These are phyloP conservation scores for Tetraselmis chui DNA, from an alignment of 139 green algal genomes.

Conservation along the genomic window DNA sequence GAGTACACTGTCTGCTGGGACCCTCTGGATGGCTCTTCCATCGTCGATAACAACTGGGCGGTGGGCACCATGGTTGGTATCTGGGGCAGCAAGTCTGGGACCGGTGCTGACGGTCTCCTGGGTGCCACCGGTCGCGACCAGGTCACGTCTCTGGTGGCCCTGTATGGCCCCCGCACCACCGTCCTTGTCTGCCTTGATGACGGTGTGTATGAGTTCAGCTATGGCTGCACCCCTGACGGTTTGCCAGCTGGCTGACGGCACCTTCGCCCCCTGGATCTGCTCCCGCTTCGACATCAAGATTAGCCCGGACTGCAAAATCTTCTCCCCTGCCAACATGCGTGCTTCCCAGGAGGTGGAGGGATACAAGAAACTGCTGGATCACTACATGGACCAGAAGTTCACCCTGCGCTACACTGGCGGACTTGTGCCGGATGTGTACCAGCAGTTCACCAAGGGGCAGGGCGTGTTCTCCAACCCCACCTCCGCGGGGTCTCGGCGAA, in stretches of 20 bases:
- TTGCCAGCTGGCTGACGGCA: constrained; percentile 26
- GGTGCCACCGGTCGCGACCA: constrained; percentile 44
- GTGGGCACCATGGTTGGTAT: constrained; percentile 54
- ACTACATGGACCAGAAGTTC: constrained; percentile 51
- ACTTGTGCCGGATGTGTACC: constrained; percentile 50
- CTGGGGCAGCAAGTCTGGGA: constrained; percentile 27
- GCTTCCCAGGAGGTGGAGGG: constrained; percentile 39
- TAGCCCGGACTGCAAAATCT: constrained; percentile 43
- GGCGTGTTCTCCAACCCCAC: constrained; percentile 49
- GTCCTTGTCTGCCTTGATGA: constrained; percentile 49
- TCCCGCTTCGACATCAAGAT: constrained; percentile 28
- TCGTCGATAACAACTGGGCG: constrained; percentile 58
- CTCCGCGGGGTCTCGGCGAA: constrained; percentile 42
- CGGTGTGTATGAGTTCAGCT: constrained; percentile 34
- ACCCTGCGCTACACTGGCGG: constrained; percentile 52
- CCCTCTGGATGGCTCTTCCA: constrained; percentile 46
- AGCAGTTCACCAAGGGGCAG: constrained; percentile 21
- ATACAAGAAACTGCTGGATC: constrained; percentile 51
- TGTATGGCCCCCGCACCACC: constrained; percentile 50
- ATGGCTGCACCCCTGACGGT: constrained; percentile 30
- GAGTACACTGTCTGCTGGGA: constrained; percentile 53
- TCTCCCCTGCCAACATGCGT: constrained; percentile 48
- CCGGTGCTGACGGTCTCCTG: constrained; percentile 34
- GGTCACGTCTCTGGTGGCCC: constrained; percentile 37
- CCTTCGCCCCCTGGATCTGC: constrained; percentile 31